Percentiles rank a stretch among this genome's conserved stretches.
phyloP scores from a whole-genome alignment of 768 basidiomycete genomes.

The Russula abietina region DNA sequence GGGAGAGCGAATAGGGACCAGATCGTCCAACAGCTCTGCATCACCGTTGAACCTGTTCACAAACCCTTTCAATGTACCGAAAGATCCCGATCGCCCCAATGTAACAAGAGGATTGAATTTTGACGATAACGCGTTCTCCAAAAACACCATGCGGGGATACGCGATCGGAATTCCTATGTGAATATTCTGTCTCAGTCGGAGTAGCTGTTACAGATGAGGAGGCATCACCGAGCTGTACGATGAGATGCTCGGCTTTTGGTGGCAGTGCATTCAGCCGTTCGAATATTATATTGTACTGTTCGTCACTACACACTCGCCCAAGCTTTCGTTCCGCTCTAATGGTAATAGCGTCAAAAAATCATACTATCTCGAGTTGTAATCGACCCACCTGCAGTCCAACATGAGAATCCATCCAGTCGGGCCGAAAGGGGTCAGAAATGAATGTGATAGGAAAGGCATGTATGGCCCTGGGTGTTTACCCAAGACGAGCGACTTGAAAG shows the following conservation, averaged over 20 bases:
- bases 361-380: conserved; percentile 7
- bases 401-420: conserved; percentile 70
- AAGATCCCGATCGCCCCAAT: conserved; percentile 44
- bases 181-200: not conserved
- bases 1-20: conserved; percentile 41
- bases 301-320: conserved; percentile 68
- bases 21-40: conserved; percentile 89
- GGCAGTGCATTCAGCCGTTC: conserved; percentile 56
- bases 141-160: conserved; percentile 90
- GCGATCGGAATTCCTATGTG: conserved; percentile 68
- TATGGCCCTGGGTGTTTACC: conserved; percentile 74
- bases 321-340: conserved; percentile 79
- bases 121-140: conserved; percentile 71
- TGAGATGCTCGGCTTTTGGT: conserved; percentile 65
- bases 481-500: conserved; percentile 65
- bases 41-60: conserved; percentile 90
- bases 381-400: conserved; percentile 70
- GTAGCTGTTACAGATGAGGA: not conserved
- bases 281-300: conserved; percentile 72
- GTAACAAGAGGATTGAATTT: conserved; percentile 82
- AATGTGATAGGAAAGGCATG: conserved; percentile 76
- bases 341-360: conserved; percentile 15
- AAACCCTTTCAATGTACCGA: conserved; percentile 67
- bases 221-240: conserved; percentile 69
- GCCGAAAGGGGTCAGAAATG: conserved; percentile 72